Evolutionary conservation across 495 filamentous ascomycete genomes (phyloP), one percentile per base, ranked within the genome.

Genomic region (Jackrogersella minutella): DNA sequence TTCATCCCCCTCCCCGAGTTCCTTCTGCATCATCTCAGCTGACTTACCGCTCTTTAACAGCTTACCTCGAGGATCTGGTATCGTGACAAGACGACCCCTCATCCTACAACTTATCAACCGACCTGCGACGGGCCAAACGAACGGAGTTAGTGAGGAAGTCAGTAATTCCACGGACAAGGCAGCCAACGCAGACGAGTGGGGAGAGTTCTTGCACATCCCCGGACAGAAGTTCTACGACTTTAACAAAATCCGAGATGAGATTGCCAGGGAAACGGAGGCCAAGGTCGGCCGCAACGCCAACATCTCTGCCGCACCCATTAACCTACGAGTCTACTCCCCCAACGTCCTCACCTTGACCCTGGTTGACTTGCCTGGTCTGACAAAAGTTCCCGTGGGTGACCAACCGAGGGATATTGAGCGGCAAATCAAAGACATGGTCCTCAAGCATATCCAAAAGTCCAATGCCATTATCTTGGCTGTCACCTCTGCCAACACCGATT

Each of bases 191-290:
- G 93, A 98, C 74, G 96, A 99, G 78, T 98, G 96, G 89, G 96
- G 95, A 80, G 96, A 99, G 83, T 99, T 99, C 79, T 84, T 98
- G 51, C 96, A 99, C 76, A 92, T 99, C 59, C 96, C 95, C 33
- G 95, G 95, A 68, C 91, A 99, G 82, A 98, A 98, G 81, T 98
- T 96, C 84, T 87, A 87, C 82, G 96, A 99, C 79, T 99, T 99
- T 83, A 96, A 96, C 84, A 97, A 97, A 85, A 97, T 99, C 70
- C 88, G 96, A 62, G 96, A 99, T 37, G 96, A 99, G 82, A 98
- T 99, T 71, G 91, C 93, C 58, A 87, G 91, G 73, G 96, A 99
- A 81, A 99, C 96, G 49, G 96, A 98, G 66, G 86, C 87, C 59
- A 99, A 99, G 84, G 95, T 96, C 54, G 96, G 96, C 52, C 86